Base-by-base conservation (phyloP, 2,329 filamentous ascomycete species). In the Fusarium citri region DNA sequence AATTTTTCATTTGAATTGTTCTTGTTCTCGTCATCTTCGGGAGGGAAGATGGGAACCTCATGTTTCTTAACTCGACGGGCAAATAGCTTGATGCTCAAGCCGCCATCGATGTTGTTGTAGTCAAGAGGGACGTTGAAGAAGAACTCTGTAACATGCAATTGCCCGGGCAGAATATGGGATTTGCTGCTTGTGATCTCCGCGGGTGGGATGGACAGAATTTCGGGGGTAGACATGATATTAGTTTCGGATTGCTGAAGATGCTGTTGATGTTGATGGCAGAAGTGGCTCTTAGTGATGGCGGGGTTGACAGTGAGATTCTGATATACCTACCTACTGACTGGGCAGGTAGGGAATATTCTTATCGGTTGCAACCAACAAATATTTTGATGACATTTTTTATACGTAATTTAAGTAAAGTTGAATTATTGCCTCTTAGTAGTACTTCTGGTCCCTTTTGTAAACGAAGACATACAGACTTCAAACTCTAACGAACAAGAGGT, bases 81-180 rank as follows among this genome's bases (percentile, higher is more conserved):
- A 79, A 97, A 98, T 37, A 98, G 84, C 58, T 87, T 88, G 66
- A 98, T 85, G 8, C 83, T 88, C 49, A 87, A 87, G 28, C 34
- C 49, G 30, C 84, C 82, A 5, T 83, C 77, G 2, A 89, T 89
- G 57, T 89, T 86, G 66, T 82, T 81, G 79, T 97, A 92, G 82
- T 97, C 92, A 66, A 93, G 86, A 6, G 94, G 94, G 14, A 97
- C 94, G 71, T 93, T 87, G 80, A 97, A 97, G 83, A 94, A 92
- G 75, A 95, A 86, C 78, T 97, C 94, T 4, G 92, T 92, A 65
- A 97, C 87, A 64, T 87, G 85, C 47, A 97, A 84, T 76, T 90
- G 91, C 50, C 93, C 93, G 28, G 81, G 81, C n/a, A 81, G 57
- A 43, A 79, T 63, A 69, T 86, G 84, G 6, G 80, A 80, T 53